Percentiles rank a stretch among this genome's conserved stretches.
phyloP scores from a whole-genome alignment of 257 asterid species.

The Fraxinus pennsylvanica region DNA sequence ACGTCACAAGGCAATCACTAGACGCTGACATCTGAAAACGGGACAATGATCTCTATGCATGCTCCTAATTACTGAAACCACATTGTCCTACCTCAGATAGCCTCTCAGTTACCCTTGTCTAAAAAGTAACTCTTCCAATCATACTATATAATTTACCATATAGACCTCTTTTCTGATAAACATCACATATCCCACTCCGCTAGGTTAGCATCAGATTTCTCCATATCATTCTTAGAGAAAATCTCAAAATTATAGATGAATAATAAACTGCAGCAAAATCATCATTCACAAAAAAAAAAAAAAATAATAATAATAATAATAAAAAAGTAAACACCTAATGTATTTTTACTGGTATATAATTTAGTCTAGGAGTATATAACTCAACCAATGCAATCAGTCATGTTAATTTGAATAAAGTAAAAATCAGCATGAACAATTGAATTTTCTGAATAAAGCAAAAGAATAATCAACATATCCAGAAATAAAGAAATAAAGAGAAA shows the following conservation, averaged over 20 bases:
- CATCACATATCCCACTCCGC: slow-evolving; percentile 3
- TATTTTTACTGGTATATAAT: slow-evolving; percentile 2
- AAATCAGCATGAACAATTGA: background rate
- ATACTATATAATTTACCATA: background rate
- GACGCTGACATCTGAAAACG: slow-evolving; percentile 15
- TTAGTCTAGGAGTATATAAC: background rate
- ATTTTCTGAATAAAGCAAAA: background rate
- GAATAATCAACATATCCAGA: background rate
- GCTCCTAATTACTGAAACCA: slow-evolving; percentile 9
- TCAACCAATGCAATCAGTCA: slow-evolving; percentile 3
- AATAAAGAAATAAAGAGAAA: background rate
- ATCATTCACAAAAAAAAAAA: background rate
- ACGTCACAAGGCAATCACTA: background rate
- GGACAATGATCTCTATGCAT: slow-evolving; percentile 17
- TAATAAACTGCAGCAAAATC: background rate
- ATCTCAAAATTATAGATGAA: background rate
- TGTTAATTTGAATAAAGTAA: slow-evolving; percentile 14
- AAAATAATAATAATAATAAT: background rate
- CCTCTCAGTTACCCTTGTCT: slow-evolving; percentile 12
- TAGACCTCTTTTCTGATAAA: slow-evolving; percentile 17
- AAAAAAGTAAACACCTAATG: background rate
- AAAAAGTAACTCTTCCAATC: slow-evolving; percentile 18
- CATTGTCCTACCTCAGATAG: slow-evolving; percentile 14
- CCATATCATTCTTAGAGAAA: background rate
- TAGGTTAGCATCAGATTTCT: background rate